These are phyloP conservation scores for Picocystis sp. DNA, from an alignment of 163 green algal species.

Conservation along the genomic window DNA sequence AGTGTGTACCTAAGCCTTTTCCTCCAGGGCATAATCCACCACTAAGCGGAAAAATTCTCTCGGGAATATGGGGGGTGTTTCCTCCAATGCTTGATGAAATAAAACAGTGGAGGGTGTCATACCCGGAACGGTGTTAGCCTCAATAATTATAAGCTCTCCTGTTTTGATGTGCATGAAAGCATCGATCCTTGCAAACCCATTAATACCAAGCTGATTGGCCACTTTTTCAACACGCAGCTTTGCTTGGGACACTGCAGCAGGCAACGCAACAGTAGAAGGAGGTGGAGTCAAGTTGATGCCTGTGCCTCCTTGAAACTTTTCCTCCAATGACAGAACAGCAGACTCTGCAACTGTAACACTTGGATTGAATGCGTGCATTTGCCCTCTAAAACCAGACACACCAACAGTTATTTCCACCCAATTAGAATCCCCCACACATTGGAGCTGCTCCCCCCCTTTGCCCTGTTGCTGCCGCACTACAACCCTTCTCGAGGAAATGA, in stretches of 20 bases:
- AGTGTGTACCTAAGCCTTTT: no score
- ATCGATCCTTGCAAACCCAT: conserved; percentile 36
- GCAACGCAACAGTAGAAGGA: conserved; percentile 18
- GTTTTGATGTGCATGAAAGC: conserved; percentile 45
- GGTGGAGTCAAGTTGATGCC: conserved; percentile 33
- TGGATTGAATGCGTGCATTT: conserved; percentile 26
- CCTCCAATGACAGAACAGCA: conserved; percentile 28
- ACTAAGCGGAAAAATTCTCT: conserved; percentile 4
- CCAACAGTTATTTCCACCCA: conserved; percentile 36
- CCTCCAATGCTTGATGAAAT: conserved; percentile 31
- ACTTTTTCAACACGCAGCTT: conserved; percentile 20
- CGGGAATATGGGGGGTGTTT: conserved; percentile 3
- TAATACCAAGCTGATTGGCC: conserved; percentile 27
- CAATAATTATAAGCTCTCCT: conserved; percentile 45
- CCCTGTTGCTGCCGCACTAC: background rate
- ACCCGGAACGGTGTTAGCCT: conserved; percentile 34
- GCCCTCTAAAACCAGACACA: conserved; percentile 15
- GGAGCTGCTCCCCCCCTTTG: conserved; percentile 4
- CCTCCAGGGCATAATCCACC: conserved; percentile 2
- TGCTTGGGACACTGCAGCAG: conserved; percentile 1
- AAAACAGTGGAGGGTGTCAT: conserved; percentile 37
- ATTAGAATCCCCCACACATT: conserved; percentile 17
- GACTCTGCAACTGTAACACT: conserved; percentile 27
- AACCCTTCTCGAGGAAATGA: conserved; percentile 25
- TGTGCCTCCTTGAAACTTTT: conserved; percentile 33